Evolutionary conservation across 352 stramenopile species (phyloP), one percentile per base, ranked within the genome.

Genomic region (Hyaloperonospora arabidopsidis): DNA sequence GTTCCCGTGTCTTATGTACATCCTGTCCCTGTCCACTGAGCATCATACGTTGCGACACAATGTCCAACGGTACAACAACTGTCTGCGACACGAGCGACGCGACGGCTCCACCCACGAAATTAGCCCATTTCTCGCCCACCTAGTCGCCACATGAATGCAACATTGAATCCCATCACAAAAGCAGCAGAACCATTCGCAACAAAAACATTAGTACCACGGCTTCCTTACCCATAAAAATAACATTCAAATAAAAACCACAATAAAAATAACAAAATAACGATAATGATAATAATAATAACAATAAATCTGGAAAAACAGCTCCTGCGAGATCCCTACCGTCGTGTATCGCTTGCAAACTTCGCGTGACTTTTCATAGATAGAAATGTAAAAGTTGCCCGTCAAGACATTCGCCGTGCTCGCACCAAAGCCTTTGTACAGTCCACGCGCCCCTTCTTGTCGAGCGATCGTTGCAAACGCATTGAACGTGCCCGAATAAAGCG

Each of bases 41-140:
- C 86, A 95, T 94, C 80, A 95, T 89, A 49, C 77, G 77, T 56
- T 95, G 86, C 43, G 82, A 91, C 52, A 95, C 84, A 49, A 95
- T 92, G 61, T 95, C 86, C 13, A 94, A 70, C 44, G 84, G 82
- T 39, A 94, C 84, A 43, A 94, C 79, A 29, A 94, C 70, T 32
- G 82, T 93, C 70, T 94, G 84, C 45, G 81, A 91, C 45, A 92
- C 62, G 43, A 94, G 65, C 28, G 84, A 93, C 35, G 84, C 84
- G 32, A 68, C 75, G 1, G 82, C 82, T 45, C 84, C 84, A 15
- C 79, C 80, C 0, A 77, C 70, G 54, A 94, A 91, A 57, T 94
- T 94, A 38, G 77, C 67, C 5, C 65, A 59, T 54, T 88, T 90
- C 22, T 86, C 78, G 15, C 63, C 72, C 22, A 76, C 48, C 67